Base-by-base conservation (phyloP, 1,139 yeast genomes). In the Nakaseomyces uthaithaninus region DNA sequence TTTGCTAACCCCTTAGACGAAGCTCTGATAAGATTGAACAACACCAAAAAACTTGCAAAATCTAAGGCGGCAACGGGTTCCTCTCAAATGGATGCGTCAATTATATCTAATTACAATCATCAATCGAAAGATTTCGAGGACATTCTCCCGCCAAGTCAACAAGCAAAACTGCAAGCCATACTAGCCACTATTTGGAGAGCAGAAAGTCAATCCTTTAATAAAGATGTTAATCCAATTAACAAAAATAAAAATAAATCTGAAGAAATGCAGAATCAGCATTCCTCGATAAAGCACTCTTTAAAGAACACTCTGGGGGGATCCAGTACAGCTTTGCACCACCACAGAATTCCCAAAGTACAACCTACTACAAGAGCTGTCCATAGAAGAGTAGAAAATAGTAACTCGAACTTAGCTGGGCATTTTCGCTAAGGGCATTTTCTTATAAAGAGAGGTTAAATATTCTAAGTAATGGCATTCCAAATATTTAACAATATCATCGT, bases 1-100 rank as follows among this genome's bases (percentile, higher is more conserved):
- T 75, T 80, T 56, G 64, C 67, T 28, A 82, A 82, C 46, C 94
- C 95, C 0, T 64, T 82, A 3, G 73, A 74, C 1, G 83, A 77
- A 41, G 71, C 85, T 9, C 62, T 83, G 33, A 67, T 69, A 35
- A 63, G 91, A 47, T 53, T 67, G 17, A 63, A 47, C 10, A 38
- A 37, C 12, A 41, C 45, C 19, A 45, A 40, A 15, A 30, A 16
- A 4, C 36, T 45, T 27, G 51, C 46, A 4, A 42, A 45, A 2
- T 49, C 44, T 33, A 45, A 43, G 10, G 23, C 41, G 9, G 33
- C 38, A 11, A 41, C 35, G 10, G 28, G 30, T 12, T 18, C 42
- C 19, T 39, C 28, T 36, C 38, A 19, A 37, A 36, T 33, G 38
- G 37, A 20, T 15, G 27, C 22, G 8, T 15, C 36, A 3, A 14